A percentile compares a stretch with the other conserved stretches of the same genome.
These are phyloP conservation scores for Schwanniomyces occidentalis DNA, from an alignment of 805 yeast species.

Conservation along the genomic window DNA sequence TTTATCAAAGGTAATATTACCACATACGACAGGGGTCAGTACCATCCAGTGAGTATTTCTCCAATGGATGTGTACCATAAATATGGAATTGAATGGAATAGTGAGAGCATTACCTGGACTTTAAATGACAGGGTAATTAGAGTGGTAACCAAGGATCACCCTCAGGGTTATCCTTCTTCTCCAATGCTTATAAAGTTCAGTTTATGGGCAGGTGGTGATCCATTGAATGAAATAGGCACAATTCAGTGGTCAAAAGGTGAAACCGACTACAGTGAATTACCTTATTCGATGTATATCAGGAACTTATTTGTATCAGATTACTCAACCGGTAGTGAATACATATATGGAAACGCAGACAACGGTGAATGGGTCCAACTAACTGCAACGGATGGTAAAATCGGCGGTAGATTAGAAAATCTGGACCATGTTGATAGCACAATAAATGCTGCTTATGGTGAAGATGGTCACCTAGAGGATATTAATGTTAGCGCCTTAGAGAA, in stretches of 20 bases:
- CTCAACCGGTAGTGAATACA: constrained; percentile 27
- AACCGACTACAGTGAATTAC: constrained; percentile 30
- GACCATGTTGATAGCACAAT: too few relatives aligned
- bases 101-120: constrained; percentile 28
- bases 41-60: constrained; percentile 24
- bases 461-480: background rate
- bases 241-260: constrained; percentile 43
- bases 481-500: background rate
- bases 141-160: constrained; percentile 14
- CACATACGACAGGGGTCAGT: constrained; percentile 35
- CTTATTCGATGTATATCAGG: constrained; percentile 32
- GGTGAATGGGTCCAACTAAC: constrained; percentile 15
- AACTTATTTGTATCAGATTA: constrained; percentile 26
- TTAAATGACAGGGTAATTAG: constrained; percentile 30
- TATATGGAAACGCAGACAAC: constrained; percentile 27
- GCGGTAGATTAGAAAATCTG: too few relatives aligned
- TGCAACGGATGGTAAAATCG: constrained; percentile 13
- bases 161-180: constrained; percentile 33
- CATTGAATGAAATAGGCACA: constrained; percentile 32
- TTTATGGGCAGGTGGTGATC: constrained; percentile 46
- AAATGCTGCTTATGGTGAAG: too few relatives aligned
- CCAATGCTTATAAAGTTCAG: constrained; percentile 39
- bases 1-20: constrained; percentile 40
- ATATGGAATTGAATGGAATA: constrained; percentile 41
- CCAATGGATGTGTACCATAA: constrained; percentile 26